Percentiles rank a stretch among this genome's conserved stretches.
These are phyloP conservation scores for Vitis labrusca DNA, from an alignment of 164 flowering plant species.

Conservation along the genomic window DNA sequence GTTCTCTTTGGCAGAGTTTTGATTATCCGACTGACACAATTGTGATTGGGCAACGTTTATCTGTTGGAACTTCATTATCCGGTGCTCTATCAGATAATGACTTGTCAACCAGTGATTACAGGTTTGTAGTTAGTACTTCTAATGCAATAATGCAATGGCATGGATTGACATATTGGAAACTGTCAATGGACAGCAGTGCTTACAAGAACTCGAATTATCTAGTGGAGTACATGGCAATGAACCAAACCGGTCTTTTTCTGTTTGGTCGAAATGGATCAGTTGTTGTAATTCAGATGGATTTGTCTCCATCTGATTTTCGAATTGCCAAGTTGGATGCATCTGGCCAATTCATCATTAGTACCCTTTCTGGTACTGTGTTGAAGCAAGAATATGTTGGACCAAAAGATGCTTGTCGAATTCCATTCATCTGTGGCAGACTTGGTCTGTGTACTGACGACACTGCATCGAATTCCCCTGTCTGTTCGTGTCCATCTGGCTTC, in stretches of 20 bases:
- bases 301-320: constrained; percentile 45
- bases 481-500: constrained; percentile 66
- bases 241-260: constrained; percentile 60
- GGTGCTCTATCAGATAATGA: constrained; percentile 36
- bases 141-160: constrained; percentile 67
- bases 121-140: constrained; percentile 30
- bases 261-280: constrained; percentile 38
- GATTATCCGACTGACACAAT: constrained; percentile 64
- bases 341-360: constrained; percentile 50
- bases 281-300: constrained; percentile 43
- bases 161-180: constrained; percentile 57
- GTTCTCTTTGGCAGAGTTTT: constrained; percentile 72
- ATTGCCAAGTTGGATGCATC: constrained; percentile 44
- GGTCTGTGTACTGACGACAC: constrained; percentile 49
- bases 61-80: constrained; percentile 28
- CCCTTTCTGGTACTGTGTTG: constrained; percentile 28
- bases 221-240: constrained; percentile 44
- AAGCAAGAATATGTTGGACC: constrained; percentile 48
- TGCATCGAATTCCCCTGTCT: constrained; percentile 26
- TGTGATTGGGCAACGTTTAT: constrained; percentile 61
- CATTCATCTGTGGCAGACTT: constrained; percentile 53
- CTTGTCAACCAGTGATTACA: constrained; percentile 51
- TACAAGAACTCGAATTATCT: constrained; percentile 33
- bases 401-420: constrained; percentile 49
- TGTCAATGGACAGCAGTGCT: constrained; percentile 61